phyloP scores from a whole-genome alignment of 371 early-diverging fungal species.

The Hamiltosporidium tvaerminnensis region DNA sequence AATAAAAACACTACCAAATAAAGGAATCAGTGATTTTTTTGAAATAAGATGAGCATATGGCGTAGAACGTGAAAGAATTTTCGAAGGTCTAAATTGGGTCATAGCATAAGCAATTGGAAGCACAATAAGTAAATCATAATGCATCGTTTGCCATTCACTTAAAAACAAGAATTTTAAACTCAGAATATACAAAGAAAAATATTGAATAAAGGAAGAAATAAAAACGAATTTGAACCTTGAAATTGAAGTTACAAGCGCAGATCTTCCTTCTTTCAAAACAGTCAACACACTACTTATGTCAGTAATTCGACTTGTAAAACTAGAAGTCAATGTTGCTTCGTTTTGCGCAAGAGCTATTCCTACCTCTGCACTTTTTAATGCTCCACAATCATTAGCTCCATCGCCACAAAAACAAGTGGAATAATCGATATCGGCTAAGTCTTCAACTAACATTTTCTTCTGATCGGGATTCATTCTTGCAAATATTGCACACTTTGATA shows the following conservation, averaged over 20 bases:
- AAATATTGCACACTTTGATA: slow-evolving; percentile 57
- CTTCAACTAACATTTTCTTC: slow-evolving; percentile 56
- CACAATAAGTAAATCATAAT: not conserved
- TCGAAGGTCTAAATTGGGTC: not conserved
- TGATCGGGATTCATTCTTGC: slow-evolving; percentile 96
- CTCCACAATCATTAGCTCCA: slow-evolving; percentile 98
- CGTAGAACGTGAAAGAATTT: not conserved
- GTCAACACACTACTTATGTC: slow-evolving; percentile 75
- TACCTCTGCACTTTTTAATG: slow-evolving; percentile 84
- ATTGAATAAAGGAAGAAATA: slow-evolving; percentile 70
- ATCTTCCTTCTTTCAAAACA: slow-evolving; percentile 82
- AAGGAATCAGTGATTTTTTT: not conserved
- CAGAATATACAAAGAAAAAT: not conserved
- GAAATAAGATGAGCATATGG: not conserved
- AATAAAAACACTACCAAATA: not conserved
- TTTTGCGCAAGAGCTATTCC: slow-evolving; percentile 86
- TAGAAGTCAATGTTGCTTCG: slow-evolving; percentile 86
- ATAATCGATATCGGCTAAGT: slow-evolving; percentile 21
- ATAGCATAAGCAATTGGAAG: not conserved
- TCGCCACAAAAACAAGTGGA: slow-evolving; percentile 62
- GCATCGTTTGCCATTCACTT: not conserved
- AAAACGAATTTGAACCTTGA: slow-evolving; percentile 92
- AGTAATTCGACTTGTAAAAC: slow-evolving; percentile 69
- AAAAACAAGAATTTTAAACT: not conserved
- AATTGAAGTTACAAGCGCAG: slow-evolving; percentile 83